Evolutionary conservation across 805 yeast species (phyloP).

Genomic region (Yarrowia divulgata): DNA sequence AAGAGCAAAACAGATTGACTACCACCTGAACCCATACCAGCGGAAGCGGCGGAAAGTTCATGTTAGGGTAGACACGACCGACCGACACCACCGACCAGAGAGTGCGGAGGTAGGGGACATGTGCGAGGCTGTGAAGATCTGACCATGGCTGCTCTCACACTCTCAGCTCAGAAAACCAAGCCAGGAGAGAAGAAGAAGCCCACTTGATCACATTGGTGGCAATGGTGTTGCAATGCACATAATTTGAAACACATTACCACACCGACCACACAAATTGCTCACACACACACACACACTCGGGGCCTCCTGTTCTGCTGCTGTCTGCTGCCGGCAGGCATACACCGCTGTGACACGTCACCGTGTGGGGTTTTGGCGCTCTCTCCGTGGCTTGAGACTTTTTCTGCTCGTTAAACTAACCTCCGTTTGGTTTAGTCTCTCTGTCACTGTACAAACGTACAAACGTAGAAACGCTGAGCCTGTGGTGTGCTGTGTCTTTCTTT

Average conservation of each 20-base stretch:
- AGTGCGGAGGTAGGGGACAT: too few species aligned
- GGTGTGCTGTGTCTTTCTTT: not conserved
- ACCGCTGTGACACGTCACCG: conserved; percentile 12
- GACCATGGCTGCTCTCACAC: too few species aligned
- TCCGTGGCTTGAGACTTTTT: not conserved
- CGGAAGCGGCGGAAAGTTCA: conserved; percentile 1
- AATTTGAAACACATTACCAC: not conserved
- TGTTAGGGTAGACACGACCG: not conserved
- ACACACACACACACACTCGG: too few species aligned
- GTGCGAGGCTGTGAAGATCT: too few species aligned
- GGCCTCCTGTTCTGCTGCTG: conserved; percentile 7
- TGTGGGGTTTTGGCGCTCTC: conserved; percentile 7
- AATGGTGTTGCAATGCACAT: not conserved
- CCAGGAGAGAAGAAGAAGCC: too few species aligned
- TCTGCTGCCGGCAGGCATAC: not conserved
- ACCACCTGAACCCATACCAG: not conserved
- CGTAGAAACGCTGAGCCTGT: not conserved
- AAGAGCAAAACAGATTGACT: too few species aligned
- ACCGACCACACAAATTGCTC: not conserved
- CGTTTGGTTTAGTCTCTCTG: conserved; percentile 6
- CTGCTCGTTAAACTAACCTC: conserved; percentile 20
- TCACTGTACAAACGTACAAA: not conserved
- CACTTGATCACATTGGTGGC: too few species aligned
- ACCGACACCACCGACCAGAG: too few species aligned
- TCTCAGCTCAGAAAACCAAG: too few species aligned